Base-by-base conservation (phyloP, 352 stramenopile species). In the Globisporangium cystogenes region DNA sequence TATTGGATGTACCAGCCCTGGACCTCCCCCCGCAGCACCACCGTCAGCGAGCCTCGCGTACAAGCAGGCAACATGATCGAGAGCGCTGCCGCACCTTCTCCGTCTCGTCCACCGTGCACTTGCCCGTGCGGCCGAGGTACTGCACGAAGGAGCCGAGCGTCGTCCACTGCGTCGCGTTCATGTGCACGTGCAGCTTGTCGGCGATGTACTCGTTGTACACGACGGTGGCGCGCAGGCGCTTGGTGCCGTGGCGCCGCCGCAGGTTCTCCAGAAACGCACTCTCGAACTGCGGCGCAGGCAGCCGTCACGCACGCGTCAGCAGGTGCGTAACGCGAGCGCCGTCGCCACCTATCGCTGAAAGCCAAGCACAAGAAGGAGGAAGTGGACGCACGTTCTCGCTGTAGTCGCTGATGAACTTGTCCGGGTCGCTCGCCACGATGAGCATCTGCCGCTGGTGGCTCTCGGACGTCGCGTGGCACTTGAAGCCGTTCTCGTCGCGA, bases 401-500 rank as follows among this genome's bases (percentile, higher is more conserved):
- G 73, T 96, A 97, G 29, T 89, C 80, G 47, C 88, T 82, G 60
- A 99, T 91, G 52, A 99, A 97, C 56, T 95, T 93, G 62, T 94
- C 65, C 3, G 96, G 87, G 65, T 99, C 98, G 46, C 93, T 92
- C 10, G 88, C 88, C 52, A 99, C 98, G 48, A 99, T 90, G 57
- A 98, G 82, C 96, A 99, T 99, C 77, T 99, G 95, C 42, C 97
- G 87, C 57, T 99, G 79, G 77, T 99, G 97, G 7, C 88, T 93
- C 64, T 99, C 97, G 33, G 87, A 98, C 12, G 80, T 97, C 31
- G 96, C 90, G 77, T 99, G 97, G 64, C 96, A 99, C 79, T 99
- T 99, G 79, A 99, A 99, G 16, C 97, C 97, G 74, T 99, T 99
- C 70, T 99, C 96, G 65, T 99, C 97, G n/a, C 97, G 90, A 68